Evolutionary conservation across 2,329 filamentous ascomycete genomes (phyloP).

Genomic region (Arthroderma sp.): DNA sequence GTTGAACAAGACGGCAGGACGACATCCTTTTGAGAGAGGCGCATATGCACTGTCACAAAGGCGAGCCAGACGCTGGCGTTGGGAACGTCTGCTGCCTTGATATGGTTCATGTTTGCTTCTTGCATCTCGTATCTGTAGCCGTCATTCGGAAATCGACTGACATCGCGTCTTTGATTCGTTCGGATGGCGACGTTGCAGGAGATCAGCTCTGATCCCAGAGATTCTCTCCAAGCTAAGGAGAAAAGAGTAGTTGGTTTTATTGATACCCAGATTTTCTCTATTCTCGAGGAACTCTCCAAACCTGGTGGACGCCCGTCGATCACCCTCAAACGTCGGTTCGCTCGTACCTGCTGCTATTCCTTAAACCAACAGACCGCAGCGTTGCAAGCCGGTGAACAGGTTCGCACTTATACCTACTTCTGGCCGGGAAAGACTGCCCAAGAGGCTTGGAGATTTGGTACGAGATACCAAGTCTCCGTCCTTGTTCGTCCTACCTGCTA

Average conservation of each 20-base stretch:
- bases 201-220: neutral
- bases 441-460: conserved; percentile 48
- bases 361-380: conserved; percentile 20
- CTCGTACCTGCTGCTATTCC: conserved; percentile 11
- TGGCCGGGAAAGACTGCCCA: conserved; percentile 43
- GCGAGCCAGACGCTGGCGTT: neutral
- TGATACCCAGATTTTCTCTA: conserved; percentile 14
- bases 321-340: conserved; percentile 16
- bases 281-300: conserved; percentile 17
- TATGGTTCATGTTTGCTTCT: too few relatives aligned
- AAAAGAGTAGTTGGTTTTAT: conserved; percentile 20
- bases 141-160: too few relatives aligned
- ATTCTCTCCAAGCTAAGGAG: neutral
- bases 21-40: neutral
- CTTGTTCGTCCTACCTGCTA: neutral
- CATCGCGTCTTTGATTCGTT: too few relatives aligned
- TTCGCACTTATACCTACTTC: conserved; percentile 24
- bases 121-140: too few relatives aligned
- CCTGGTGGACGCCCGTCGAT: conserved; percentile 18
- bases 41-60: neutral
- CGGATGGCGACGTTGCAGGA: too few relatives aligned
- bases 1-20: neutral
- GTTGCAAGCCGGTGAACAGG: conserved; percentile 15
- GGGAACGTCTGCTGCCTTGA: neutral
- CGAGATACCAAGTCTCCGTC: conserved; percentile 2